Conservation (phyloP, 257 asterid genomes). For the Hygrophila difformis region DNA sequence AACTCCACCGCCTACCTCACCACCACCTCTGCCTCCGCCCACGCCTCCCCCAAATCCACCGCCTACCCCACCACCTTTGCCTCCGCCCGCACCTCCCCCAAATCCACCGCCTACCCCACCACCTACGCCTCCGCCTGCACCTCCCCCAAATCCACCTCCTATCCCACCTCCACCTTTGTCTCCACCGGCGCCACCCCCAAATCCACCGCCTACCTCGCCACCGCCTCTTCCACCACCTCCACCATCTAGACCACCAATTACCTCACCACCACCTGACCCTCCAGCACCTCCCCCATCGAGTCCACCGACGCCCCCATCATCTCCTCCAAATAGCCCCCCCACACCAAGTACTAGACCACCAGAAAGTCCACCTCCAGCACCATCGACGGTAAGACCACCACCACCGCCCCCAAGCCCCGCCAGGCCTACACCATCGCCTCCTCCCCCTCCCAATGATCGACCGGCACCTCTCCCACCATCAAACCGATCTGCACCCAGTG, state of each 20-base stretch:
- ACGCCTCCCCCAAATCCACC: slow-evolving; percentile 16
- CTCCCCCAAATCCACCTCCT: slow-evolving; percentile 20
- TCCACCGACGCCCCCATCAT: slow-evolving; percentile 33
- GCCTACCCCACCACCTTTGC: slow-evolving; percentile 11
- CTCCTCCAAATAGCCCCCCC: slow-evolving; percentile 19
- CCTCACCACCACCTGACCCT: slow-evolving; percentile 16
- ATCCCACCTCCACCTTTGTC: slow-evolving; percentile 17
- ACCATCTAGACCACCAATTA: slow-evolving; percentile 21
- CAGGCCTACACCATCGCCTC: slow-evolving; percentile 33
- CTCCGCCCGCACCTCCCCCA: too few species aligned
- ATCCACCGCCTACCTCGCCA: slow-evolving; percentile 21
- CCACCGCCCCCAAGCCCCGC: slow-evolving; percentile 32
- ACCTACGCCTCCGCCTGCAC: slow-evolving; percentile 3
- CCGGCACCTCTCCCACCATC: slow-evolving; percentile 35
- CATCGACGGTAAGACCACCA: slow-evolving; percentile 30
- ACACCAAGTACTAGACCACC: slow-evolving; percentile 23
- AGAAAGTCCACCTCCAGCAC: slow-evolving; percentile 40
- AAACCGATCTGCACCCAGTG: slow-evolving; percentile 17
- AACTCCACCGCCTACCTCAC: too few species aligned
- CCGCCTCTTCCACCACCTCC: slow-evolving; percentile 6
- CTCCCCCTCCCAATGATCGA: slow-evolving; percentile 27
- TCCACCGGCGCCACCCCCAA: slow-evolving; percentile 28
- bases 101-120: slow-evolving; percentile 22
- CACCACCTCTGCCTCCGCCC: slow-evolving; percentile 5
- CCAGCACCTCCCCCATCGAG: slow-evolving; percentile 27